phyloP scores from a whole-genome alignment of 2,329 filamentous ascomycete species.

The Clonostachys sp. region DNA sequence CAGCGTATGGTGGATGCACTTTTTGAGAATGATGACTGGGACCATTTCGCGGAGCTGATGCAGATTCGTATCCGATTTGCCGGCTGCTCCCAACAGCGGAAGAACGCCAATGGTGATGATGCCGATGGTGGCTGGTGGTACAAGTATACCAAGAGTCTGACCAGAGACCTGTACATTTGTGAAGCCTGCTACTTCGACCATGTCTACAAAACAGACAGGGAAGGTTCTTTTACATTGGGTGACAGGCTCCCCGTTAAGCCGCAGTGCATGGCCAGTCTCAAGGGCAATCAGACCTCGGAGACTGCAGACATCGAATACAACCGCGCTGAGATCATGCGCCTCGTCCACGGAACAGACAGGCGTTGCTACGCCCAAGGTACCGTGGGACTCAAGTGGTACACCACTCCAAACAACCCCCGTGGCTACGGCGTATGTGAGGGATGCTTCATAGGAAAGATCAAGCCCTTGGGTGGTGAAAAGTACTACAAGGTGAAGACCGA shows the following conservation, averaged over 20 bases:
- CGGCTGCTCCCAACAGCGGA: not conserved
- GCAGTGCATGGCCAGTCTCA: slow-evolving; percentile 3
- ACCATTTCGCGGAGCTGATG: slow-evolving; percentile 1
- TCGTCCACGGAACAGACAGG: slow-evolving; percentile 2
- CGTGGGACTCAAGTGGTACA: slow-evolving; percentile 2
- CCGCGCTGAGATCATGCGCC: slow-evolving; percentile 2
- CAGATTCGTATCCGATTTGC: not conserved
- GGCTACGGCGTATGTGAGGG: slow-evolving; percentile 2
- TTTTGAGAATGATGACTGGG: slow-evolving; percentile 1
- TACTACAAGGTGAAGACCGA: not conserved
- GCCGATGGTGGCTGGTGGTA: slow-evolving; percentile 1
- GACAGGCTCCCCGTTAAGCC: not conserved
- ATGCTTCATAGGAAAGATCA: slow-evolving; percentile 3
- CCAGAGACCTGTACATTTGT: slow-evolving; percentile 1
- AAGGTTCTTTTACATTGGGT: not conserved
- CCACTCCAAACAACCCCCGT: slow-evolving; percentile 1
- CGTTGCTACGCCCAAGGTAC: slow-evolving; percentile 3
- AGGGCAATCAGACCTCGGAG: not conserved
- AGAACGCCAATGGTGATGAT: not conserved
- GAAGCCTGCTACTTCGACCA: slow-evolving; percentile 2
- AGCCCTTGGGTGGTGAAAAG: slow-evolving; percentile 1
- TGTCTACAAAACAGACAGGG: slow-evolving; percentile 2
- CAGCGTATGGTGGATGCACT: slow-evolving; percentile 1
- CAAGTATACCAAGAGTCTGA: not conserved
- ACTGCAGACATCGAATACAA: not conserved